These are phyloP conservation scores for Halophytophthora polymorphica DNA, from an alignment of 352 stramenopile species.

Conservation along the genomic window DNA sequence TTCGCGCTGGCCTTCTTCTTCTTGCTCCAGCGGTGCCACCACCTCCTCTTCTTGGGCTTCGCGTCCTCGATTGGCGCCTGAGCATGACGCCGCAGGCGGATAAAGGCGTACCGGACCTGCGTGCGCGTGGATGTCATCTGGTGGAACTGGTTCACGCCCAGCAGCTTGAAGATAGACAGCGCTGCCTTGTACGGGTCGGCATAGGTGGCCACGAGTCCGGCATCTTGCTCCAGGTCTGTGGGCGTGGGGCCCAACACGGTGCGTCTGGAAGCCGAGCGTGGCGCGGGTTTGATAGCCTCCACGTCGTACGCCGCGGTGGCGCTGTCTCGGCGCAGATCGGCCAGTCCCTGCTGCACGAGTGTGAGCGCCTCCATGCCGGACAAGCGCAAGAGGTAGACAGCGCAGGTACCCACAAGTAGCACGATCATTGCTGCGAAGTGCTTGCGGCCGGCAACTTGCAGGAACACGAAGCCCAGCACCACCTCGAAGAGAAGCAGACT, in stretches of 20 bases:
- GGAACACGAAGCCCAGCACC: constrained; percentile 69
- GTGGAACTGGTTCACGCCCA: constrained; percentile 67
- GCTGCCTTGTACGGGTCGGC: constrained; percentile 77
- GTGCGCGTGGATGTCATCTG: constrained; percentile 58
- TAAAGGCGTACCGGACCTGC: constrained; percentile 61
- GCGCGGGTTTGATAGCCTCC: constrained; percentile 18
- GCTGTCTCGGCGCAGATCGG: constrained; percentile 21
- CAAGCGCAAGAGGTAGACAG: constrained; percentile 54
- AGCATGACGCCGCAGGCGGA: constrained; percentile 49
- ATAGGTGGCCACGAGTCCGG: constrained; percentile 40
- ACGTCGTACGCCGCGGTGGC: constrained; percentile 11
- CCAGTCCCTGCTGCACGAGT: constrained; percentile 33
- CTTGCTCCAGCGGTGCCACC: constrained; percentile 23
- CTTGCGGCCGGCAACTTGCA: constrained; percentile 49
- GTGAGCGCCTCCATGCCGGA: constrained; percentile 31
- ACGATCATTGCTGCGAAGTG: constrained; percentile 65
- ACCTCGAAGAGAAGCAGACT: constrained; percentile 73
- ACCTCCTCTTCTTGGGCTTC: constrained; percentile 12
- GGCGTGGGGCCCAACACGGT: constrained; percentile 39
- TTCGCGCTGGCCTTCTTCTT: constrained; percentile 8
- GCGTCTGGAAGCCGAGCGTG: constrained; percentile 13
- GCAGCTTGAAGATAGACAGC: constrained; percentile 66
- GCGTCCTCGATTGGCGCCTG: constrained; percentile 19
- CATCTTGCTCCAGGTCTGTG: constrained; percentile 37
- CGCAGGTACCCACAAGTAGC: constrained; percentile 38